Percentiles rank a stretch among this genome's conserved stretches.
Evolutionary conservation across 768 basidiomycete species (phyloP).

Genomic region (Gymnopilus junonius): DNA sequence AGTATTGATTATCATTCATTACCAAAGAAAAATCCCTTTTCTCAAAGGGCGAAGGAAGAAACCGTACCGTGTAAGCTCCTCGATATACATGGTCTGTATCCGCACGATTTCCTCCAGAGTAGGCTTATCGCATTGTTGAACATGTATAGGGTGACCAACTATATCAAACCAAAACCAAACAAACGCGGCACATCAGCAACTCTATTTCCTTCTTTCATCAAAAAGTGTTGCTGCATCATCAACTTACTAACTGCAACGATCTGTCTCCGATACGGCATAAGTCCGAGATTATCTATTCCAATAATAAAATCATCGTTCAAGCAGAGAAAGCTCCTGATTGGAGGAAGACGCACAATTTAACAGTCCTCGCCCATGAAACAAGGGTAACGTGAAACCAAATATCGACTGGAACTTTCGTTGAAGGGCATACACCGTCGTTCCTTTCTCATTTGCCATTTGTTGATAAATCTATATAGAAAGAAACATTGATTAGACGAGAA

Average conservation of each 20-base stretch:
- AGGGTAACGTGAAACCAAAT: constrained; percentile 94
- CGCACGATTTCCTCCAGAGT: constrained; percentile 78
- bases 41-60: neutral
- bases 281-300: constrained; percentile 81
- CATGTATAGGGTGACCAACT: constrained; percentile 92
- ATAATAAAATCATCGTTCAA: neutral
- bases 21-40: neutral
- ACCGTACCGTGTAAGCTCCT: constrained; percentile 84
- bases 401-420: constrained; percentile 91
- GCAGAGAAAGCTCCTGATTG: neutral
- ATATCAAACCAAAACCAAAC: neutral
- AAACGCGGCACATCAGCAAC: neutral
- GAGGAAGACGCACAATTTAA: constrained; percentile 77
- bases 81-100: constrained; percentile 87
- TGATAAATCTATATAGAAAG: constrained; percentile 75
- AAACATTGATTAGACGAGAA: neutral
- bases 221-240: neutral
- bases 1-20: neutral
- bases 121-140: constrained; percentile 77
- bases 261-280: constrained; percentile 94
- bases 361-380: constrained; percentile 96
- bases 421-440: constrained; percentile 82
- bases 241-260: constrained; percentile 96
- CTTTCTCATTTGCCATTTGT: constrained; percentile 95
- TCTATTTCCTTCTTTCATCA: too few relatives aligned